Base-by-base conservation (phyloP, 768 basidiomycete species). In the Russula earlei region DNA sequence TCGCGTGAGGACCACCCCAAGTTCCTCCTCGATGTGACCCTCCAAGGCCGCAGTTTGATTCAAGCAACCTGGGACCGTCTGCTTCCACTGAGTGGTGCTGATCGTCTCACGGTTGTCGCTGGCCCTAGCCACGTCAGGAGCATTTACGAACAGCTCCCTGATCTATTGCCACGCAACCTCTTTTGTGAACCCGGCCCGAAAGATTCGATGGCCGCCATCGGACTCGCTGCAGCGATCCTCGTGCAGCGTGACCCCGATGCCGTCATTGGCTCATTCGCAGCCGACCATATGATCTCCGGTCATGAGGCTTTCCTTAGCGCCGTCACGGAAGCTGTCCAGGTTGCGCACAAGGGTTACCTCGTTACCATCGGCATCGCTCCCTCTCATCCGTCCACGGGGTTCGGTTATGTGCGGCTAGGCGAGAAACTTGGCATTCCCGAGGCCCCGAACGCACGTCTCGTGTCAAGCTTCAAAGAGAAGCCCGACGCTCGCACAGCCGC, bases 211-310 rank as follows among this genome's bases (percentile, higher is more conserved):
- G 90, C 85, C 31, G 90, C 90, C 57, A 91, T 91, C 63, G 90
- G 90, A 60, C 83, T 91, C 56, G 89, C 89, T 19, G 90, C 89
- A 8, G 87, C 88, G 17, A 73, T 92, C 52, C 77, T 92, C 37
- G 82, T 81, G 1, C 69, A 73, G 38, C 80, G 89, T 54, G 87
- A 92, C 67, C 84, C 88, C 5, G 72, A 86, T 53, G 90, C 90
- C 22, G 78, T 92, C 58, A 87, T 91, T 58, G 90, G 90, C 17
- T 87, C 84, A 4, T 92, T 92, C 68, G 90, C 90, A 10, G 90
- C 90, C 0, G 90, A 92, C 72, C 90, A 92, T 72, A 91, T 92
- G 90, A 91, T 92, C 66, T 88, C 86, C 34, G 90, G 90, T 54
- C 84, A 86, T 65, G 90, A 92, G 47, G 89, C 90, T 20, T 91